These are phyloP conservation scores for Hypsizygus marmoreus DNA, from an alignment of 768 basidiomycete species.

Conservation along the genomic window DNA sequence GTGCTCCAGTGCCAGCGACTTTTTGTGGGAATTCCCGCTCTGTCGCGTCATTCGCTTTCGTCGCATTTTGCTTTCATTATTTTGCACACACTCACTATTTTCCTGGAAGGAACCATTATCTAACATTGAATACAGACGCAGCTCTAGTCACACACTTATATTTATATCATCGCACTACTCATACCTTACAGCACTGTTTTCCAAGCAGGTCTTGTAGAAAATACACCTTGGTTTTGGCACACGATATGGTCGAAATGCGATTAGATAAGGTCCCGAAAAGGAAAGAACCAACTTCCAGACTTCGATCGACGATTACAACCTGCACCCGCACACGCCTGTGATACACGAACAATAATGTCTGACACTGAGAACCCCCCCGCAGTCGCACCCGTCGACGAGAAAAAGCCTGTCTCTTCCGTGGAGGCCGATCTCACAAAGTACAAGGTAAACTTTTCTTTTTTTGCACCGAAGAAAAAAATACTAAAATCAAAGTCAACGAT, in stretches of 20 bases:
- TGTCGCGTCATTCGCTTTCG: conserved; percentile 3
- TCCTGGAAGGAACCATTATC: conserved; percentile 5
- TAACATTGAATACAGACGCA: background rate
- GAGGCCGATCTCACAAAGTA: conserved; percentile 86
- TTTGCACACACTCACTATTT: background rate
- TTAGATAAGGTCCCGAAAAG: conserved; percentile 20
- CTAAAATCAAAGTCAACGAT: conserved; percentile 16
- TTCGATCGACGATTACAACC: background rate
- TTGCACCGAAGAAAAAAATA: conserved; percentile 20
- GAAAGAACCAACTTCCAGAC: conserved; percentile 1
- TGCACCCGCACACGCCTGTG: conserved; percentile 12
- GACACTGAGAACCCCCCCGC: conserved; percentile 54
- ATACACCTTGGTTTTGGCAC: no score
- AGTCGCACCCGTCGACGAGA: conserved; percentile 39
- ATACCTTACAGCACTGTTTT: background rate
- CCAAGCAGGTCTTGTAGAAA: background rate
- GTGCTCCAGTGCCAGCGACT: background rate
- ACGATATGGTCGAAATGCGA: conserved; percentile 19
- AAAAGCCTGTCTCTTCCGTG: conserved; percentile 56
- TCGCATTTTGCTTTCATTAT: conserved; percentile 11
- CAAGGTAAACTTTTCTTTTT: conserved; percentile 52
- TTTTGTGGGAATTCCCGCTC: background rate
- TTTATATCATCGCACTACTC: background rate
- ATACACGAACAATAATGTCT: conserved; percentile 52
- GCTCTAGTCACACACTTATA: background rate